A percentile compares a stretch with the other conserved stretches of the same genome.
These are phyloP conservation scores for Beauveria sp. DNA, from an alignment of 2,329 filamentous ascomycete genomes.

Conservation along the genomic window DNA sequence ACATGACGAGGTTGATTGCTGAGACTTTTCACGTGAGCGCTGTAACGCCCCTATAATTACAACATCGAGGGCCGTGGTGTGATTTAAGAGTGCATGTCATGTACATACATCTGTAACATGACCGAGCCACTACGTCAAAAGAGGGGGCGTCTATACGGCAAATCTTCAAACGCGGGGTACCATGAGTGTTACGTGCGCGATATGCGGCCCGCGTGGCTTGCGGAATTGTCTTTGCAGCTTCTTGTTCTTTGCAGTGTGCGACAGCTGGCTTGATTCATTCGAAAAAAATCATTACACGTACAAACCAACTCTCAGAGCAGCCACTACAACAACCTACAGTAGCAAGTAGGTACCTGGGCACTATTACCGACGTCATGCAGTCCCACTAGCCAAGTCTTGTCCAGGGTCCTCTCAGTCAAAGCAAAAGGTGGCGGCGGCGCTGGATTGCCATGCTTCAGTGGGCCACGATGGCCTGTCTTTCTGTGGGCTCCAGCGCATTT, in stretches of 20 bases:
- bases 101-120: not conserved
- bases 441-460: slow-evolving; percentile 1
- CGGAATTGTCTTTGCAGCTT: not conserved
- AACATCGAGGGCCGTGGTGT: not conserved
- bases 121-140: not conserved
- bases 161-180: slow-evolving; percentile 6
- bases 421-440: not conserved
- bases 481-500: not conserved
- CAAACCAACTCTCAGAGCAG: not conserved
- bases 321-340: not conserved
- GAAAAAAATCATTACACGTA: not conserved
- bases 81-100: not conserved
- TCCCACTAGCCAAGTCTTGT: not conserved
- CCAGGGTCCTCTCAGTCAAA: not conserved
- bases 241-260: not conserved
- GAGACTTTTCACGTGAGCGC: not conserved
- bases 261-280: not conserved
- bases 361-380: not conserved
- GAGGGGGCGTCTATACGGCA: slow-evolving; percentile 1
- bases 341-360: not conserved
- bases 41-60: too few relatives aligned
- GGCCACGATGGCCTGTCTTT: slow-evolving; percentile 3
- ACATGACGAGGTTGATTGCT: not conserved
- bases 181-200: not conserved
- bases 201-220: not conserved